A percentile compares a stretch with the other conserved stretches of the same genome.
phyloP scores from a whole-genome alignment of 495 filamentous ascomycete species.

The Penicillium ucsense region DNA sequence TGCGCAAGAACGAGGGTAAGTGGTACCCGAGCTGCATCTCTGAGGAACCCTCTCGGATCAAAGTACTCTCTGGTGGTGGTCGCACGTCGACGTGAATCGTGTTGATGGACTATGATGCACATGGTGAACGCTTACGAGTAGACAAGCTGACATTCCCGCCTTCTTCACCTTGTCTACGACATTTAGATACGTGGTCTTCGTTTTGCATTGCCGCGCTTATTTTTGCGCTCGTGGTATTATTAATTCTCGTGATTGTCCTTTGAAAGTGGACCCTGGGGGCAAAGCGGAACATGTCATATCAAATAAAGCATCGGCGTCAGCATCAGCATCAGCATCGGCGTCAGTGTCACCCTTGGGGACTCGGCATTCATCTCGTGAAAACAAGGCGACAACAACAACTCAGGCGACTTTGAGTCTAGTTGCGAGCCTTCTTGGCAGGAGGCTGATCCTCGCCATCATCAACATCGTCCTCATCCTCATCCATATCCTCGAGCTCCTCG shows the following conservation, averaged over 20 bases:
- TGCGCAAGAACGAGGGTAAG: conserved; percentile 86
- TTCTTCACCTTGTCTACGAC: conserved; percentile 1
- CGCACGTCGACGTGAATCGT: too few species aligned
- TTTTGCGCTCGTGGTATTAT: conserved; percentile 70
- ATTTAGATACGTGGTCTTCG: conserved; percentile 66
- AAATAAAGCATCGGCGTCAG: conserved; percentile 10
- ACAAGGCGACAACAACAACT: neutral
- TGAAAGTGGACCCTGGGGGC: conserved; percentile 27
- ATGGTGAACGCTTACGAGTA: neutral
- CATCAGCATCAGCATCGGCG: conserved; percentile 12
- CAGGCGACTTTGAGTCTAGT: conserved; percentile 5
- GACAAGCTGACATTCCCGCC: conserved; percentile 21
- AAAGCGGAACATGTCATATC: conserved; percentile 3
- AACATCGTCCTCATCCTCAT: conserved; percentile 25
- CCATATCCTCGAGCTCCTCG: conserved; percentile 21
- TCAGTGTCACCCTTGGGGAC: conserved; percentile 7
- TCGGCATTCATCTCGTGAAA: neutral
- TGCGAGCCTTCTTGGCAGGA: conserved; percentile 38
- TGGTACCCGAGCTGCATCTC: neutral
- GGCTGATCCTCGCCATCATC: conserved; percentile 25
- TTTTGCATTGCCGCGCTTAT: conserved; percentile 88
- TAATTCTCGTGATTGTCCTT: conserved; percentile 59
- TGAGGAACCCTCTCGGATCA: too few species aligned
- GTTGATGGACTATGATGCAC: too few species aligned
- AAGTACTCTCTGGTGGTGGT: too few species aligned